A percentile compares a stretch with the other conserved stretches of the same genome.
Evolutionary conservation across 1,284 basidiomycete species (phyloP).

Genomic region (Entoloma clypeatum): DNA sequence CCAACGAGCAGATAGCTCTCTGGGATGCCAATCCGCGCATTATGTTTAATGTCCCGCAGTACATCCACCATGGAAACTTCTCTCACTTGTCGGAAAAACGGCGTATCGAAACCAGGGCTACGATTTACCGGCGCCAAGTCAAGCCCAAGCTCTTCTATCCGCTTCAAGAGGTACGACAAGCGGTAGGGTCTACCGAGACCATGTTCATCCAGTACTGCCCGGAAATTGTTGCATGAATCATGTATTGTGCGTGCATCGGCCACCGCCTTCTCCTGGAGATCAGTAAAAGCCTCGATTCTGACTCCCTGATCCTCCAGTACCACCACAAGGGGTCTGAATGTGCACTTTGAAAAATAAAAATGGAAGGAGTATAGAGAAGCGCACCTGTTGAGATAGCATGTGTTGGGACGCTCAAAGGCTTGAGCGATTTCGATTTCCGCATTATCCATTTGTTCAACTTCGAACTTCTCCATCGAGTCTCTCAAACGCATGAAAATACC

Average conservation of each 20-base stretch:
- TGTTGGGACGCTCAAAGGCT: slow-evolving; percentile 52
- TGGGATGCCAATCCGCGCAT: slow-evolving; percentile 67
- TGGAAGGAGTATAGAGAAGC: slow-evolving; percentile 7
- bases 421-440: slow-evolving; percentile 70
- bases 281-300: slow-evolving; percentile 46
- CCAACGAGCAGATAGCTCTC: slow-evolving; percentile 67
- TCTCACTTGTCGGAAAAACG: slow-evolving; percentile 56
- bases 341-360: not conserved
- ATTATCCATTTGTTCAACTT: slow-evolving; percentile 42
- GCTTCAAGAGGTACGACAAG: slow-evolving; percentile 46
- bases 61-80: slow-evolving; percentile 57
- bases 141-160: slow-evolving; percentile 45
- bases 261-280: slow-evolving; percentile 53
- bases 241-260: slow-evolving; percentile 51
- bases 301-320: slow-evolving; percentile 66
- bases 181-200: slow-evolving; percentile 50
- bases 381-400: slow-evolving; percentile 63
- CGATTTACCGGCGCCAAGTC: slow-evolving; percentile 39
- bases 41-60: slow-evolving; percentile 67
- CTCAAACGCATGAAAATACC: slow-evolving; percentile 58
- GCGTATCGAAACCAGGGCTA: slow-evolving; percentile 41
- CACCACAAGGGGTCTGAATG: slow-evolving; percentile 59
- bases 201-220: slow-evolving; percentile 45
- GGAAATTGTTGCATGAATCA: slow-evolving; percentile 45
- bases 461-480: slow-evolving; percentile 74